A percentile compares a stretch with the other conserved stretches of the same genome.
phyloP scores from a whole-genome alignment of 345 rosid genomes.

The Aquilaria malaccensis region DNA sequence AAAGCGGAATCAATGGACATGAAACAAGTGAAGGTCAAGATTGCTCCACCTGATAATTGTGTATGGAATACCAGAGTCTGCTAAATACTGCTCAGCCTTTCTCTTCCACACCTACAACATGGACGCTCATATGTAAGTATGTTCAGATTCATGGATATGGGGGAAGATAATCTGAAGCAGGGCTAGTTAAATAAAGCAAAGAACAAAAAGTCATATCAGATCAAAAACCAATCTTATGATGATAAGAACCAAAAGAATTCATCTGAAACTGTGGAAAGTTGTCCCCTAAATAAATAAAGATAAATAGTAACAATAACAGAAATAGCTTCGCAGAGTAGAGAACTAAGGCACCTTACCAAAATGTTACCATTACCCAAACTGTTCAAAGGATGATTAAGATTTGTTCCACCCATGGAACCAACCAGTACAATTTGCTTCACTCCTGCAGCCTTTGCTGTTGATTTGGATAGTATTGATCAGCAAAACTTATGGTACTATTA shows the following conservation, averaged over 20 bases:
- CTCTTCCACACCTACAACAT: slow-evolving; percentile 82
- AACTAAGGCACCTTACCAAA: slow-evolving; percentile 46
- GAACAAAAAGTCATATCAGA: background rate
- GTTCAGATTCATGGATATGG: too few relatives aligned
- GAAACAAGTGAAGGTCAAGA: background rate
- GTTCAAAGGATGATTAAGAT: slow-evolving; percentile 67
- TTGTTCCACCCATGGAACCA: slow-evolving; percentile 97
- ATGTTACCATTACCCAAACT: slow-evolving; percentile 90
- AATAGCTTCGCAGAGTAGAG: background rate
- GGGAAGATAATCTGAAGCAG: too few relatives aligned
- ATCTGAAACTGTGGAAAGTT: background rate
- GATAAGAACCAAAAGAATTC: background rate
- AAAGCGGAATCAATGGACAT: background rate
- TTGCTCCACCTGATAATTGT: slow-evolving; percentile 78
- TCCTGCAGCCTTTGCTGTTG: slow-evolving; percentile 84
- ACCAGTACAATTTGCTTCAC: slow-evolving; percentile 94
- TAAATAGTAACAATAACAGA: background rate
- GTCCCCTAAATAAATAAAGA: background rate
- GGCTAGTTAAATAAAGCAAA: background rate
- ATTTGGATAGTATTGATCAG: slow-evolving; percentile 12
- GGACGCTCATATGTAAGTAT: too few relatives aligned
- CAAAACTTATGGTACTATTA: background rate
- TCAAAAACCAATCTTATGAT: background rate
- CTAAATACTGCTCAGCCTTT: slow-evolving; percentile 98
- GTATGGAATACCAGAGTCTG: slow-evolving; percentile 85